Conservation (phyloP, 441 rosid species). For the Aleurites moluccanus region DNA sequence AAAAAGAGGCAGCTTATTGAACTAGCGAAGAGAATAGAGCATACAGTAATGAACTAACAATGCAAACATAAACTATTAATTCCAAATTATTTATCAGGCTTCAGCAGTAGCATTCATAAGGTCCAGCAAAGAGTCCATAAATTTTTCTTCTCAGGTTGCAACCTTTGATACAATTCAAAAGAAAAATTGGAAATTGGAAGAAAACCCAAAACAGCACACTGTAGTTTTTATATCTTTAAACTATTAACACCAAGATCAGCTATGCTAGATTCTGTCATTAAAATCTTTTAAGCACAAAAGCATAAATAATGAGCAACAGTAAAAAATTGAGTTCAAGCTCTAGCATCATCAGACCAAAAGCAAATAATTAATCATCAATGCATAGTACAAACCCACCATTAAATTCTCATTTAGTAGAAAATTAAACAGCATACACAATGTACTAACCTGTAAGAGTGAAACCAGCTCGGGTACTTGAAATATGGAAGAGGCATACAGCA, state of each 20-base stretch:
- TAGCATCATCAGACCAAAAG: not conserved
- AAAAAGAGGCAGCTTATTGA: not conserved
- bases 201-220: not conserved
- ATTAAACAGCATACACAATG: conserved; percentile 4
- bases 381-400: not conserved
- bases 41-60: not conserved
- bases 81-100: not conserved
- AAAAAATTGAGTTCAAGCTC: conserved; percentile 7
- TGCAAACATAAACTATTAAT: not conserved
- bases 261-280: not conserved
- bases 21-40: not conserved
- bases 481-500: conserved; percentile 75
- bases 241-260: not conserved
- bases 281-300: not conserved
- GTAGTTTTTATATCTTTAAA: not conserved
- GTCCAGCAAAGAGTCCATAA: not conserved
- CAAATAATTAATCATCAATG: conserved; percentile 1
- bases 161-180: not conserved
- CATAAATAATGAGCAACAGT: not conserved
- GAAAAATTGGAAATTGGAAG: not conserved
- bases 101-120: not conserved
- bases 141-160: not conserved
- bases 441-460: conserved; percentile 78
- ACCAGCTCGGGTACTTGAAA: conserved; percentile 71
- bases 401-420: not conserved